Evolutionary conservation across 2,329 filamentous ascomycete species (phyloP).

Genomic region (Volutella citrinella): DNA sequence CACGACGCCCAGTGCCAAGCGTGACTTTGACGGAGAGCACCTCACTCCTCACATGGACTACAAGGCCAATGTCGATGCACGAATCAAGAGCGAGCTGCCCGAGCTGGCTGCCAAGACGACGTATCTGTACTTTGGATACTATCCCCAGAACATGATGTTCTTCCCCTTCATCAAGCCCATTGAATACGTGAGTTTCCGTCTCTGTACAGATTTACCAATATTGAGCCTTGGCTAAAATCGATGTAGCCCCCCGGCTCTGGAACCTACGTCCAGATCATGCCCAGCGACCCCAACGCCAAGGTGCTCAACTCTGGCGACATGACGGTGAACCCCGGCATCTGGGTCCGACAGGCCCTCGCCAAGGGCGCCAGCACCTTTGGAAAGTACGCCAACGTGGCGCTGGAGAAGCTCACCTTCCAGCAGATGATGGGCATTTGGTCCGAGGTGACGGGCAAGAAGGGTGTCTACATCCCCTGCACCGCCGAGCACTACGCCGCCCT

Average conservation of each 20-base stretch:
- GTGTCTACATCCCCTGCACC: conserved; percentile 5
- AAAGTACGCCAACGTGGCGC: conserved; percentile 5
- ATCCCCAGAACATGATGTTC: conserved; percentile 6
- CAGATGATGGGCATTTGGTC: conserved; percentile 7
- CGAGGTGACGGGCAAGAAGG: conserved; percentile 8
- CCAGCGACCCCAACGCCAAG: conserved; percentile 2
- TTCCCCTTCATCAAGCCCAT: conserved; percentile 8
- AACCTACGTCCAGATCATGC: conserved; percentile 6
- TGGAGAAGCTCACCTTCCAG: conserved; percentile 6
- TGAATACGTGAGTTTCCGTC: conserved; percentile 7
- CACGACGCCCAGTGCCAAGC: conserved; percentile 5
- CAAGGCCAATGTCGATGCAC: conserved; percentile 9
- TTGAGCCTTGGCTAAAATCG: too few relatives aligned
- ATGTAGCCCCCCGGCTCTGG: conserved; percentile 5
- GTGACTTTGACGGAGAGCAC: conserved; percentile 6
- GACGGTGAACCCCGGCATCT: conserved; percentile 6
- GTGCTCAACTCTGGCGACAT: conserved; percentile 8
- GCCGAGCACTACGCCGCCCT: conserved; percentile 4
- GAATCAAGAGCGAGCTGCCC: conserved; percentile 8
- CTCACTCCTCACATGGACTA: conserved; percentile 11
- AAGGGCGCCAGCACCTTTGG: conserved; percentile 4
- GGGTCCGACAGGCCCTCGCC: conserved; percentile 5
- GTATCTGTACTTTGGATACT: conserved; percentile 8
- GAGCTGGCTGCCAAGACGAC: conserved; percentile 5
- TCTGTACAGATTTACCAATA: too few relatives aligned